Evolutionary conservation across 371 early-diverging fungal species (phyloP).

Genomic region (Saksenaea oblongispora): DNA sequence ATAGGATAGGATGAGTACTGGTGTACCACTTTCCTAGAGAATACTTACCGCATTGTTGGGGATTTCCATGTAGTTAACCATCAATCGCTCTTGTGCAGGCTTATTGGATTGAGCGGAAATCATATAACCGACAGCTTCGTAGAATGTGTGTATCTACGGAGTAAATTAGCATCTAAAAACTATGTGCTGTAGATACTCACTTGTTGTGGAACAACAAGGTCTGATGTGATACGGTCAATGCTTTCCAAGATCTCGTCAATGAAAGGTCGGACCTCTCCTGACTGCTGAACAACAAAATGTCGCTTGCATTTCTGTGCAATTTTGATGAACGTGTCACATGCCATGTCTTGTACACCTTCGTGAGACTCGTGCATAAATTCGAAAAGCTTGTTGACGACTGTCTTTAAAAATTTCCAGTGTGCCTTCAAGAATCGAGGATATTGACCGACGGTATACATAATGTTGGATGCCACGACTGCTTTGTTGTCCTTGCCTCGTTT

Average conservation of each 20-base stretch:
- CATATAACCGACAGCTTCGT: conserved; percentile 96
- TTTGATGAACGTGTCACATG: conserved; percentile 99
- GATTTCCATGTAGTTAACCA: conserved; percentile 83
- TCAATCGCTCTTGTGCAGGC: conserved; percentile 74
- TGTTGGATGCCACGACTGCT: conserved; percentile 99
- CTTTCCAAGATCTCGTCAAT: conserved; percentile 91
- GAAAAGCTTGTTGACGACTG: conserved; percentile 99
- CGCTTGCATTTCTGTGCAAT: conserved; percentile 96
- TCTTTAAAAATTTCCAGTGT: conserved; percentile 99
- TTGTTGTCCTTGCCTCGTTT: conserved; percentile 98
- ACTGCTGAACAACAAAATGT: conserved; percentile 91
- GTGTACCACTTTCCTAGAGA: no score
- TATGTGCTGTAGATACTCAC: conserved; percentile 31
- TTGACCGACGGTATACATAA: conserved; percentile 99
- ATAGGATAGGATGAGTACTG: conserved; percentile 3
- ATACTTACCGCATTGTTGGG: conserved; percentile 81
- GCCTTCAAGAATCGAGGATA: conserved; percentile 98
- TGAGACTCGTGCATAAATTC: conserved; percentile 99
- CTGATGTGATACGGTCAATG: conserved; percentile 81
- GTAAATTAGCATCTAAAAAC: neutral
- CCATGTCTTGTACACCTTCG: conserved; percentile 99
- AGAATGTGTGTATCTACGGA: conserved; percentile 86
- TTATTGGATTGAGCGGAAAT: conserved; percentile 85
- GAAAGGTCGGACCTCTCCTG: conserved; percentile 84
- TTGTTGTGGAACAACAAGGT: conserved; percentile 89